These are phyloP conservation scores for Pyrus betulifolia DNA, from an alignment of 306 rosid genomes.

Conservation along the genomic window DNA sequence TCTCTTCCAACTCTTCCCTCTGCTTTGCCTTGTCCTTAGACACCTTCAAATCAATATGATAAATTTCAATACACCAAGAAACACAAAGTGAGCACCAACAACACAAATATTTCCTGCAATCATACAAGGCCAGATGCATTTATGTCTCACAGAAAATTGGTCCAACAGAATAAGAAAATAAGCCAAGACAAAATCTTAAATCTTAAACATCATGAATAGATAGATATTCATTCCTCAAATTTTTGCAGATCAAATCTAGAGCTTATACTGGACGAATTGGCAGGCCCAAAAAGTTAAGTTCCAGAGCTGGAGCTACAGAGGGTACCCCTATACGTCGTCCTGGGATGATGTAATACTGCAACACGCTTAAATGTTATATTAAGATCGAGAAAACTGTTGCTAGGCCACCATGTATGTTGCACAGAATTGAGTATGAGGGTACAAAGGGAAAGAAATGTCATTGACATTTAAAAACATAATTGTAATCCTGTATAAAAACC, in stretches of 20 bases:
- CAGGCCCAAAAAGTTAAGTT: conserved; percentile 75
- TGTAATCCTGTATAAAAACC: background rate
- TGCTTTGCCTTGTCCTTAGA: conserved; percentile 12
- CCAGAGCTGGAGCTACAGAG: conserved; percentile 25
- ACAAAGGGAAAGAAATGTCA: conserved; percentile 3
- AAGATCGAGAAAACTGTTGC: conserved; percentile 7
- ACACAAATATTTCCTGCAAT: background rate
- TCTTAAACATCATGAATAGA: background rate
- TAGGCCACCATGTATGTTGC: conserved; percentile 11
- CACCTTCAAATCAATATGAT: conserved; percentile 6
- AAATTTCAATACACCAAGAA: conserved; percentile 14
- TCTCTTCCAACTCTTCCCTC: background rate
- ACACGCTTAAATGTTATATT: conserved; percentile 19
- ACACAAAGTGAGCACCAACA: conserved; percentile 18
- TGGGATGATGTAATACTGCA: conserved; percentile 64
- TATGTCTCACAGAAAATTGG: too few species aligned
- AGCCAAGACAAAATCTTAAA: background rate
- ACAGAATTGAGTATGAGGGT: background rate
- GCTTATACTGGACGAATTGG: conserved; percentile 75
- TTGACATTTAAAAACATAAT: conserved; percentile 8
- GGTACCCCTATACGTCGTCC: conserved; percentile 60
- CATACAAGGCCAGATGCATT: background rate
- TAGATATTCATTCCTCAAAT: background rate
- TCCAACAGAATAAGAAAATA: background rate
- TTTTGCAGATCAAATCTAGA: background rate